Conservation (phyloP, 176 grass and related monocot genomes). For the Metroxylon sagu region DNA sequence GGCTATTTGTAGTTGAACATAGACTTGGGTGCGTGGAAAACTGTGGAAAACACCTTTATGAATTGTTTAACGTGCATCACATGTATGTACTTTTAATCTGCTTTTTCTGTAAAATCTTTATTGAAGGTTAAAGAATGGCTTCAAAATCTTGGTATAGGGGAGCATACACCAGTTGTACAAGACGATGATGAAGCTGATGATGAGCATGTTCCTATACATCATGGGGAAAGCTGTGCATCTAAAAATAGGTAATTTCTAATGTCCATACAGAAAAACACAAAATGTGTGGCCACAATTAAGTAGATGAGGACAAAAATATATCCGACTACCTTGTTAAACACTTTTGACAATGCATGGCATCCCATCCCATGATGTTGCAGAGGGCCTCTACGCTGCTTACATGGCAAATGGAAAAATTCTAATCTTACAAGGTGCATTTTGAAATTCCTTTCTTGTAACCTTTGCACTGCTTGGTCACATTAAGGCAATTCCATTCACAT, state of each 20-base stretch:
- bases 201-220: conserved; percentile 39
- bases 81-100: conserved; percentile 2
- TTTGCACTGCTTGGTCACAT: no score
- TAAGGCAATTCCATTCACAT: no score
- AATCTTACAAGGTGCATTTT: no score
- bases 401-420: no score
- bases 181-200: conserved; percentile 74
- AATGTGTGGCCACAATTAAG: background rate
- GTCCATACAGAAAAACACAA: background rate
- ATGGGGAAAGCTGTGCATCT: conserved; percentile 39
- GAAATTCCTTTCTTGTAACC: no score
- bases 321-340: conserved; percentile 16
- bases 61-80: background rate
- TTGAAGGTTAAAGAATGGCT: conserved; percentile 87
- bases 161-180: conserved; percentile 48
- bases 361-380: no score
- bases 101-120: conserved; percentile 14
- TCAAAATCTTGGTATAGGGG: conserved; percentile 73
- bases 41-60: background rate
- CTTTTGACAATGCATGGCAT: no score
- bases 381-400: no score
- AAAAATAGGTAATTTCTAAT: conserved; percentile 46
- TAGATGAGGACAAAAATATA: background rate
- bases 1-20: no score
- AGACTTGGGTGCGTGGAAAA: no score